Evolutionary conservation across 2,329 filamentous ascomycete species (phyloP), one percentile per base, ranked within the genome.

Genomic region (Cladophialophora exuberans): DNA sequence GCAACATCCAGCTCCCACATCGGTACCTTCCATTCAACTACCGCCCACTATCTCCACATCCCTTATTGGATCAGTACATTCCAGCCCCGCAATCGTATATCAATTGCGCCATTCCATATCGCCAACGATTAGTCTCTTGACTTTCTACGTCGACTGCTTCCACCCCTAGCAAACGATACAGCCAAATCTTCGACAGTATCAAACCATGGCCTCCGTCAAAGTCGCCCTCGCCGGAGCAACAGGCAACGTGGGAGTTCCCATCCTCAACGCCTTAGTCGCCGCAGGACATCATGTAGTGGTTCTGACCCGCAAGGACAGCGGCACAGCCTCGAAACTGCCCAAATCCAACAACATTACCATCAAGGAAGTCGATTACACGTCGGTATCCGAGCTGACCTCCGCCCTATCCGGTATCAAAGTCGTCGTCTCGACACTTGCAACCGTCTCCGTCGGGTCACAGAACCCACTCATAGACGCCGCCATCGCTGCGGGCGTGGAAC

Each of bases 381-480:
- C 68, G 3, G 35, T 66, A 4, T 50, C 61, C 11, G 61, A 62
- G 1, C 58, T 70, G 10, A 63, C 60, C 15, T 18, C 56, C 1
- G 66, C 66, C 1, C 59, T 72, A 0, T n/a, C 61, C 2, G 66
- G 63, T 6, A 60, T 67, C 17, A 65, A 72, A 30, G 66, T 66
- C 2, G 63, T 72, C 1, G 59, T 73, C 20, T 62, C 60, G 1
- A 54, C 61, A 2, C 28, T 64, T 5, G 56, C 48, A 6, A 42
- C 44, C 28, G 23, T 15, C 2, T 22, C 43, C 2, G 6, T 58
- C 6, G 60, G 47, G 18, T 22, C 23, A 3, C 62, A 64, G 20
- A 55, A 48, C 22, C 52, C 54, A 4, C 52, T 72, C 4, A 60
- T 71, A 22, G 69, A 71, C 36, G 69, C 69, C 25, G 60, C 70